Evolutionary conservation across 257 asterid genomes (phyloP).

Genomic region (Datura wrightii): DNA sequence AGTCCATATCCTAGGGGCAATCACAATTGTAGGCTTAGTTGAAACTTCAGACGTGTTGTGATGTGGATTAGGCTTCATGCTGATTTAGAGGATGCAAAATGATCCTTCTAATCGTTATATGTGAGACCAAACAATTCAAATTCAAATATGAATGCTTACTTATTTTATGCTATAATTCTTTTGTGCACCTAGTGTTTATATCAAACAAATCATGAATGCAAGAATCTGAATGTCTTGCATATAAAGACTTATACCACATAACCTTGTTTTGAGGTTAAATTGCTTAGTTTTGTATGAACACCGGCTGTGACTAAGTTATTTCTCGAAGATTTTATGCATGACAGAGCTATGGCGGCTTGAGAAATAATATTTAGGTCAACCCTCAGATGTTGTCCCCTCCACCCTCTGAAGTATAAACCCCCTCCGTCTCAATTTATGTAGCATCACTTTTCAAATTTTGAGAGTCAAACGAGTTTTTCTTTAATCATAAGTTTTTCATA

Average conservation of each 20-base stretch:
- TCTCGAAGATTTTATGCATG: background rate
- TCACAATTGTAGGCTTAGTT: background rate
- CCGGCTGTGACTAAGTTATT: background rate
- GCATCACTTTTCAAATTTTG: no score
- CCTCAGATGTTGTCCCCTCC: background rate
- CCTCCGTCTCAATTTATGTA: no score
- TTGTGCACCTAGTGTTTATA: background rate
- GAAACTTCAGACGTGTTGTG: background rate
- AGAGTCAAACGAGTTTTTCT: no score
- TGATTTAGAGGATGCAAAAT: background rate
- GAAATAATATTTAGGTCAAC: no score
- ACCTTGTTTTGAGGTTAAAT: background rate
- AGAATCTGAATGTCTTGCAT: background rate
- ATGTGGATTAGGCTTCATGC: background rate
- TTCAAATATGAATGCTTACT: background rate
- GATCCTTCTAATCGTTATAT: background rate
- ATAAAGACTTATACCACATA: background rate
- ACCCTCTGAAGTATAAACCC: background rate
- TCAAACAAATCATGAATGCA: background rate
- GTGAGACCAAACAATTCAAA: slow-evolving; percentile 14
- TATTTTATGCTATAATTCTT: slow-evolving; percentile 15
- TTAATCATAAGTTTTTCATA: no score
- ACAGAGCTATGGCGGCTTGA: no score
- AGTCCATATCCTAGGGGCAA: background rate
- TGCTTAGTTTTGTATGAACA: background rate